These are phyloP conservation scores for Aureobasidium uvarum DNA, from an alignment of 2,329 filamentous ascomycete genomes.

Conservation along the genomic window DNA sequence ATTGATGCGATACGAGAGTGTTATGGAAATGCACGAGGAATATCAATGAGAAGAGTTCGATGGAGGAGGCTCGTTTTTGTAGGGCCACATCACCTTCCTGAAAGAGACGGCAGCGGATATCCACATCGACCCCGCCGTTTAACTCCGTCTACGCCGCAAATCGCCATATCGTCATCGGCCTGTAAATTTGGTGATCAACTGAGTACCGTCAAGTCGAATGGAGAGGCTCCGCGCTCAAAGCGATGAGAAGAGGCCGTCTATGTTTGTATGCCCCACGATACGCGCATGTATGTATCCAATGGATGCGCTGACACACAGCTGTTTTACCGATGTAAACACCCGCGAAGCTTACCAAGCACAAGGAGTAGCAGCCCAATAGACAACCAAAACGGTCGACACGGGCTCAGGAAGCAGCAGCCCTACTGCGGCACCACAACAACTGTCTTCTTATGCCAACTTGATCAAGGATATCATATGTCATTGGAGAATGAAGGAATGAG, in stretches of 20 bases:
- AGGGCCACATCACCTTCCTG: constrained; percentile 20
- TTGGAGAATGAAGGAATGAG: neutral
- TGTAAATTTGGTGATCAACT: neutral
- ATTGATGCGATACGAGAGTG: neutral
- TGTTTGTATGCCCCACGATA: too few species aligned
- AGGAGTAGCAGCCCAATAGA: too few species aligned
- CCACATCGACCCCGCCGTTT: constrained; percentile 11
- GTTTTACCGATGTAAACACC: neutral
- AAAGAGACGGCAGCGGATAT: constrained; percentile 1
- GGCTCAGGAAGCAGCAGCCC: too few species aligned
- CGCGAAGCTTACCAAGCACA: neutral
- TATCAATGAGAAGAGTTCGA: constrained; percentile 1
- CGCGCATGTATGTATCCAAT: neutral
- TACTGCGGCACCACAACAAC: neutral
- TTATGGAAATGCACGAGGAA: neutral
- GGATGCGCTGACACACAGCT: neutral
- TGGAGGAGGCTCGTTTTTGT: constrained; percentile 20
- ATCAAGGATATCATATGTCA: neutral
- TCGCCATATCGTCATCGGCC: neutral
- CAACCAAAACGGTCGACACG: neutral
- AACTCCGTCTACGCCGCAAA: constrained; percentile 4
- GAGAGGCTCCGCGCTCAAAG: neutral
- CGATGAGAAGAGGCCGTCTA: neutral
- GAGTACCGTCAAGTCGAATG: neutral
- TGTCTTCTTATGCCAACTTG: neutral